Percentiles rank a stretch among this genome's conserved stretches.
phyloP scores from a whole-genome alignment of 2,329 filamentous ascomycete species.

The Scedosporium dehoogii region DNA sequence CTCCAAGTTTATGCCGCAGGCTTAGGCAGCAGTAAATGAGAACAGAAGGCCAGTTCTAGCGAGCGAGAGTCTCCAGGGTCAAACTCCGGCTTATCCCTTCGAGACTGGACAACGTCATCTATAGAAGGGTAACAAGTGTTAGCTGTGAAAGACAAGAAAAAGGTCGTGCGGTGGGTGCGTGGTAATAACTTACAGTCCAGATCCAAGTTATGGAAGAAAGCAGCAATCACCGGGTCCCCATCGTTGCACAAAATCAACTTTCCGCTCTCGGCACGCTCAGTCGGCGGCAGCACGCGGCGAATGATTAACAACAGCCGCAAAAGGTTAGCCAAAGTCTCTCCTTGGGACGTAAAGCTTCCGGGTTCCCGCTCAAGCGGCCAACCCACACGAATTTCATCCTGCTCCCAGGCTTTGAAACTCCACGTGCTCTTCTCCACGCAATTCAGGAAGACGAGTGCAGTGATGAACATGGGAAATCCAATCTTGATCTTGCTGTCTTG shows the following conservation, averaged over 20 bases:
- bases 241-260: slow-evolving; percentile 33
- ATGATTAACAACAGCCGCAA: slow-evolving; percentile 54
- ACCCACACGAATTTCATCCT: slow-evolving; percentile 45
- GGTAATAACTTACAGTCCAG: slow-evolving; percentile 42
- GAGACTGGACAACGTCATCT: slow-evolving; percentile 24
- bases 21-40: slow-evolving; percentile 32
- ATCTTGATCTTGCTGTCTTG: slow-evolving; percentile 51
- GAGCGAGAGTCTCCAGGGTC: slow-evolving; percentile 38
- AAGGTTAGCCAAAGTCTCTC: slow-evolving; percentile 46
- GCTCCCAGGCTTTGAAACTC: slow-evolving; percentile 60
- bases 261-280: slow-evolving; percentile 33
- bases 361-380: slow-evolving; percentile 54
- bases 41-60: slow-evolving; percentile 39
- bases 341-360: slow-evolving; percentile 46
- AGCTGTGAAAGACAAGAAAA: neutral
- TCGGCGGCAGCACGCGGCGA: slow-evolving; percentile 47
- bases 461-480: slow-evolving; percentile 51
- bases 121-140: neutral
- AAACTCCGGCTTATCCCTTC: slow-evolving; percentile 42
- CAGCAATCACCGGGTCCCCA: slow-evolving; percentile 31
- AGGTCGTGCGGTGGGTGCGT: neutral
- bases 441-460: slow-evolving; percentile 52
- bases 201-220: slow-evolving; percentile 46
- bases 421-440: slow-evolving; percentile 59
- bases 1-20: neutral